Evolutionary conservation across 2,329 filamentous ascomycete genomes (phyloP).

Genomic region (Aspergillus sp.): DNA sequence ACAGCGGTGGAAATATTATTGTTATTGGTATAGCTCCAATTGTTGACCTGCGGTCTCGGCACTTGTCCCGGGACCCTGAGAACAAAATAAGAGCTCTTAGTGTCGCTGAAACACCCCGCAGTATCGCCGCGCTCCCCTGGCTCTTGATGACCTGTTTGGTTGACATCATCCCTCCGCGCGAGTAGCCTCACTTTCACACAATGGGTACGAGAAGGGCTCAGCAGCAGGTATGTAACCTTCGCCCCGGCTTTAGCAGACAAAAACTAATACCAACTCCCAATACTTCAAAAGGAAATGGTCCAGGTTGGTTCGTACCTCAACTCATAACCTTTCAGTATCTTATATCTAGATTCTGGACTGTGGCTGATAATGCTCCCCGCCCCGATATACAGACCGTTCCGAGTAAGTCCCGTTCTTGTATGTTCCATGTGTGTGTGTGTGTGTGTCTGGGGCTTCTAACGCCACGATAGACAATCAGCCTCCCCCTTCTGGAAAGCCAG

Average conservation of each 20-base stretch:
- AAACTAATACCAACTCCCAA: not conserved
- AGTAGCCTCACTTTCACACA: slow-evolving; percentile 10
- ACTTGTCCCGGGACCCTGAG: not conserved
- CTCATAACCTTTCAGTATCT: slow-evolving; percentile 17
- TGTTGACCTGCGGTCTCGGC: not conserved
- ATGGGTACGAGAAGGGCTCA: slow-evolving; percentile 57
- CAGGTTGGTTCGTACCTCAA: slow-evolving; percentile 82
- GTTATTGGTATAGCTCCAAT: not conserved
- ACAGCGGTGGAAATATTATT: not conserved
- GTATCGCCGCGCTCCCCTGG: not conserved
- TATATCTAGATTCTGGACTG: slow-evolving; percentile 10
- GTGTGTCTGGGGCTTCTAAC: not conserved
- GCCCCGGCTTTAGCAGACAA: not conserved
- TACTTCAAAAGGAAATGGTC: slow-evolving; percentile 79
- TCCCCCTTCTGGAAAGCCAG: slow-evolving; percentile 83
- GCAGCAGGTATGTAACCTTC: slow-evolving; percentile 62
- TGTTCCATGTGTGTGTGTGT: not conserved
- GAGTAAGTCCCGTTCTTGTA: slow-evolving; percentile 32
- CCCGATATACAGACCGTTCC: slow-evolving; percentile 35
- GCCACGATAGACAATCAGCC: slow-evolving; percentile 61
- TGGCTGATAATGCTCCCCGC: slow-evolving; percentile 23
- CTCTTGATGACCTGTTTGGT: slow-evolving; percentile 15
- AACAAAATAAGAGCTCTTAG: not conserved
- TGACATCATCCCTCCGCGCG: slow-evolving; percentile 14
- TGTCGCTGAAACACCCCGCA: slow-evolving; percentile 15